Evolutionary conservation across 2,329 filamentous ascomycete genomes (phyloP).

Genomic region (Calonectria honghensis): DNA sequence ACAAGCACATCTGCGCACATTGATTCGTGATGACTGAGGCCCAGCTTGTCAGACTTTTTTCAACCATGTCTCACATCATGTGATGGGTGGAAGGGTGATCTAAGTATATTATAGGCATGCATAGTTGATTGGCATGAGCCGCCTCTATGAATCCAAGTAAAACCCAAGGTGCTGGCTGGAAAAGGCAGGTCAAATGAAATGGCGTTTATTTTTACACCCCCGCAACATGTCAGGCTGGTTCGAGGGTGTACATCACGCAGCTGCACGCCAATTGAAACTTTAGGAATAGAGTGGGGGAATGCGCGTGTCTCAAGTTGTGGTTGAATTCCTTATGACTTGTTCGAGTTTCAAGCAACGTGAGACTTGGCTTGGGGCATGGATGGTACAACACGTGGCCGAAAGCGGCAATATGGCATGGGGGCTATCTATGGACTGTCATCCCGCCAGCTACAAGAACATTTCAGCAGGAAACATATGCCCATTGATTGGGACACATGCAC

Average conservation of each 20-base stretch:
- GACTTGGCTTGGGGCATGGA: not conserved
- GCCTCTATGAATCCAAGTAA: not conserved
- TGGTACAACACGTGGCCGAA: not conserved
- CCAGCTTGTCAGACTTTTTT: not conserved
- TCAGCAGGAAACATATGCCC: slow-evolving; percentile 4
- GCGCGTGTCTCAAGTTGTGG: not conserved
- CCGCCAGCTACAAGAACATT: not conserved
- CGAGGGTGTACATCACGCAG: not conserved
- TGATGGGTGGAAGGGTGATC: not conserved
- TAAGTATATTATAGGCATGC: not conserved
- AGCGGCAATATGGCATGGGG: slow-evolving; percentile 16
- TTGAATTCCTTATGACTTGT: not conserved
- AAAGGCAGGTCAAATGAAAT: slow-evolving; percentile 12
- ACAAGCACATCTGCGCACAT: not conserved
- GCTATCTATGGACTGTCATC: slow-evolving; percentile 20
- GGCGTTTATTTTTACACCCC: not conserved
- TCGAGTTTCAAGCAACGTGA: not conserved
- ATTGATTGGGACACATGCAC: slow-evolving; percentile 16
- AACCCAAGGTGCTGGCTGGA: not conserved
- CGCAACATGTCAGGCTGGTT: no score
- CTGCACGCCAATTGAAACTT: not conserved
- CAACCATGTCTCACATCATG: slow-evolving; percentile 1
- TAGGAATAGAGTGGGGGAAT: not conserved
- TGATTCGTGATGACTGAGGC: not conserved
- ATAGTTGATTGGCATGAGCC: not conserved